Conservation (phyloP, 306 rosid genomes). For the Vicia sativa region DNA sequence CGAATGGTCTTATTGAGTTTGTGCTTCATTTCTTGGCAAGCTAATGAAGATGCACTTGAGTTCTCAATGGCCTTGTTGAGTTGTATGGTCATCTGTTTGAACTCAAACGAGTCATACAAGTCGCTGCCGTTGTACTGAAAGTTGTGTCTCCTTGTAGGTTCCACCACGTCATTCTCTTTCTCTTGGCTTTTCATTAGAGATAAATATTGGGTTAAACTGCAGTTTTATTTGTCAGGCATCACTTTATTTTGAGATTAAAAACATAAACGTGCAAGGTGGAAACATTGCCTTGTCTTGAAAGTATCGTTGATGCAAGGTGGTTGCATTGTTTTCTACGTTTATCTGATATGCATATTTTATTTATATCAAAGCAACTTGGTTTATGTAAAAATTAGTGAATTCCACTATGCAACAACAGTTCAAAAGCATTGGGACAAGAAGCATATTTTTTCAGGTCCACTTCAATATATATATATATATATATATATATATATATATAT, state of each 20-base stretch:
- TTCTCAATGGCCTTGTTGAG: constrained; percentile 58
- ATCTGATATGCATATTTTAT: constrained; percentile 25
- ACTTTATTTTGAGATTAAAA: constrained; percentile 19
- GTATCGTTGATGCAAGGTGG: constrained; percentile 48
- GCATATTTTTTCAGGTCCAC: constrained; percentile 5
- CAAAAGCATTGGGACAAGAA: constrained; percentile 17
- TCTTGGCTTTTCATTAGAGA: constrained; percentile 44
- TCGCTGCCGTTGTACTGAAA: constrained; percentile 53
- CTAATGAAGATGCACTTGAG: constrained; percentile 45
- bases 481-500: too few relatives aligned
- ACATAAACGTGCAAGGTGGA: constrained; percentile 22
- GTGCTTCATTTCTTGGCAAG: constrained; percentile 38
- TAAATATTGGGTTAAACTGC: constrained; percentile 32
- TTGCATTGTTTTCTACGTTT: constrained; percentile 58
- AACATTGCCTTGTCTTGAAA: constrained; percentile 53
- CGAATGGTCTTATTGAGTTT: background rate
- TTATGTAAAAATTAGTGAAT: constrained; percentile 20
- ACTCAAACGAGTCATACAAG: constrained; percentile 65
- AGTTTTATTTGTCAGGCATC: constrained; percentile 24
- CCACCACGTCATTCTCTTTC: constrained; percentile 33
- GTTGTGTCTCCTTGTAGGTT: constrained; percentile 38
- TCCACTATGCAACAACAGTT: constrained; percentile 18
- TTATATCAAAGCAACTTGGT: constrained; percentile 36
- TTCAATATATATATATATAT: background rate
- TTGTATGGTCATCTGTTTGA: constrained; percentile 56